phyloP scores from a whole-genome alignment of 2,329 filamentous ascomycete species.

The Achaetomium macrosporum region DNA sequence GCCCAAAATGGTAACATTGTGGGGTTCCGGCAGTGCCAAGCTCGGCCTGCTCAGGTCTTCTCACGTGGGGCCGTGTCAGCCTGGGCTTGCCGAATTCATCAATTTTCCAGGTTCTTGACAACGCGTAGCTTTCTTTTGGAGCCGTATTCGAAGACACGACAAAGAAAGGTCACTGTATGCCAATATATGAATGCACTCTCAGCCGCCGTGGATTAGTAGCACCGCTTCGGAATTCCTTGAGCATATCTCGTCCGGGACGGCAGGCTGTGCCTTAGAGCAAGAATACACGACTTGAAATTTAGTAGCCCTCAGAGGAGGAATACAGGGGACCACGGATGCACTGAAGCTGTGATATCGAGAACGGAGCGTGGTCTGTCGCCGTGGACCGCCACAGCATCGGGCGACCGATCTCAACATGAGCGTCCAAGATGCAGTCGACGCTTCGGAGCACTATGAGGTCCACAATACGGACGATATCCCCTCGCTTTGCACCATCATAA shows the following conservation, averaged over 20 bases:
- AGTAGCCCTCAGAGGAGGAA: background rate
- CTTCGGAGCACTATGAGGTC: constrained; percentile 55
- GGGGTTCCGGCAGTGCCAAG: background rate
- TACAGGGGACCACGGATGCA: background rate
- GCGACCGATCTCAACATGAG: constrained; percentile 36
- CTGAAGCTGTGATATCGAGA: background rate
- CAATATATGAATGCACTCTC: background rate
- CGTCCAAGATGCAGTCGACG: constrained; percentile 44
- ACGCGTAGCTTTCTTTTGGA: background rate
- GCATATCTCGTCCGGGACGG: no score
- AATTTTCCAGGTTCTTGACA: background rate
- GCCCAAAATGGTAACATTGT: background rate
- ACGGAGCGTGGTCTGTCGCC: background rate
- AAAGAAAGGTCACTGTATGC: background rate
- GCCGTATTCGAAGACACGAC: background rate
- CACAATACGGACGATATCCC: constrained; percentile 55
- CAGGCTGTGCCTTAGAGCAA: no score
- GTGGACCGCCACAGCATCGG: background rate
- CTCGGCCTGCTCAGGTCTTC: no score
- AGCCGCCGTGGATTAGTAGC: background rate
- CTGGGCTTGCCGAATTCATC: background rate
- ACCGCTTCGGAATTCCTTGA: background rate
- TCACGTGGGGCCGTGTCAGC: background rate
- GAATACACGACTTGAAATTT: no score
- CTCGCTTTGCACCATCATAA: constrained; percentile 80